Base-by-base conservation (phyloP, 306 rosid genomes). In the Senna siamea region DNA sequence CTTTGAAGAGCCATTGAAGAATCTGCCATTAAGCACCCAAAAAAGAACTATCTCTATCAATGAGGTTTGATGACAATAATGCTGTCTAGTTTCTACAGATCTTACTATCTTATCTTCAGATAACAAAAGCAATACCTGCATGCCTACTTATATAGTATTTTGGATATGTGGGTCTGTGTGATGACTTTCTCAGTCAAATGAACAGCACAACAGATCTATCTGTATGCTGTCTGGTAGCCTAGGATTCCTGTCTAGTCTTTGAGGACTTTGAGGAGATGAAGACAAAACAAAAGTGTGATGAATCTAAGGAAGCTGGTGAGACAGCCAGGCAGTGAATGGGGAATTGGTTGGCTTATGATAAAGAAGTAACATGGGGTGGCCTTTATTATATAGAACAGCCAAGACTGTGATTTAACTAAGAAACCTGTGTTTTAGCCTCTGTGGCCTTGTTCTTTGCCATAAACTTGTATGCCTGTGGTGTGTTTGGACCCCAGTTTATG, bases 291-390 rank as follows among this genome's bases (percentile, higher is more conserved):
- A 80, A 70, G 52, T 76, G 86, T 52, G 79, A 78, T 80, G 86
- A 88, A 88, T 88, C 92, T 79, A 81, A 82, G 88, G 84, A 86
- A 83, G 82, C 81, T 75, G 85, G 40, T 66, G 84, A 87, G 94
- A 93, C 97, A 93, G 83, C 96, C 72, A 79, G 67, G 94, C 92
- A 76, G 74, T 85, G 91, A 86, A 85, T 74, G 83, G 74, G 78
- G 85, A 74, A 83, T 64, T 38, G 81, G 92, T 84, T 84, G 95
- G 91, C 87, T 75, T 82, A 71, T 69, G 82, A 86, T 84, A 80
- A 88, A 13, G 41, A 67, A 35, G 78, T 86, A 92, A 92, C 96
- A 85, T 89, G 96, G 89, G 79, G 69, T 22, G 26, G 37, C 7
- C 9, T 78, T 15, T 58, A 69, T 61, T 80, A 65, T 86, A 53